Base-by-base conservation (phyloP, 2,329 filamentous ascomycete species). In the Hypoxylon sp. region DNA sequence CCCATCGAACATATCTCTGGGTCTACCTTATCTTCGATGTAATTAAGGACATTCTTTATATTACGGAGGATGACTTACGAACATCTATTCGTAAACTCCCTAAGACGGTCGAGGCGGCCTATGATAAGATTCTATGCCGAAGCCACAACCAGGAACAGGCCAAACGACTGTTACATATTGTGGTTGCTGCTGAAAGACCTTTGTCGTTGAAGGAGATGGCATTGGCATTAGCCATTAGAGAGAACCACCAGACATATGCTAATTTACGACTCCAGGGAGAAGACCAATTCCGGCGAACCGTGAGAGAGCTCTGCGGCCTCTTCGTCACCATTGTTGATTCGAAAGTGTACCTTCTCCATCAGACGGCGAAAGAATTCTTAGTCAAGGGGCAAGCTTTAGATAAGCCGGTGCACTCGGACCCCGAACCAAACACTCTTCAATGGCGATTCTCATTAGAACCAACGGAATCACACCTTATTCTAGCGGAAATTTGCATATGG, bases 301-400 rank as follows among this genome's bases (percentile, higher is more conserved):
- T 81, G 10, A 65, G 74, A 43, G 58, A 75, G 6, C 62, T 79
- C 10, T 82, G 79, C 60, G 79, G 78, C 0, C 74, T 80, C 6
- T 80, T 82, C 52, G 68, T 82, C 2, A 73, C 58, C 17, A 68
- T 82, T 14, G 63, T 76, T 2, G 71, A 80, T 48, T 66, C 60
- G 2, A 75, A 64, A 49, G 65, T 82, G 4, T 81, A 79, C 67
- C 70, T 82, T 3, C 70, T 82, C 30, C 80, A 82, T 38, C 78
- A 82, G 65, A 82, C 80, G 1, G 80, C 78, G 0, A 80, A 72
- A 59, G 79, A 80, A 50, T 81, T 81, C 61, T 58, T 82, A 43
- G 51, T 78, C 9, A 46, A 50, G 23, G n/a, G 41, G 19, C 14
- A 13, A 14, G 3, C 23, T 4, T 6, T 13, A 0, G n/a, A 14